These are phyloP conservation scores for Penicillium digitatum DNA, from an alignment of 2,329 filamentous ascomycete species.

Conservation along the genomic window DNA sequence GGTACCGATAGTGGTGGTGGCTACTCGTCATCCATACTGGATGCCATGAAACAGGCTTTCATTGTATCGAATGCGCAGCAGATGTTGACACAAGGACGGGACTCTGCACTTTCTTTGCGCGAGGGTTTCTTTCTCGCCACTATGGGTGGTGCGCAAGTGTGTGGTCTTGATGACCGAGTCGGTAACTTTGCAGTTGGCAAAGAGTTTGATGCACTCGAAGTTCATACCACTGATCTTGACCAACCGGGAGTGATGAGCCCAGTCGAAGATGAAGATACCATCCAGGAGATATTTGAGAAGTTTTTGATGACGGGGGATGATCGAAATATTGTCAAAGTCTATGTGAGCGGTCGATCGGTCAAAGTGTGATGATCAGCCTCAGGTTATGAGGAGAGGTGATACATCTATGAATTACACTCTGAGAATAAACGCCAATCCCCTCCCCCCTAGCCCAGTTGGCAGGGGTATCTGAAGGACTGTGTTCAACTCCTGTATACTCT, in stretches of 20 bases:
- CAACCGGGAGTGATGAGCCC: slow-evolving; percentile 50
- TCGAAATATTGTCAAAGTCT: slow-evolving; percentile 56
- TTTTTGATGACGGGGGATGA: slow-evolving; percentile 65
- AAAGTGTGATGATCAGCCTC: slow-evolving; percentile 14
- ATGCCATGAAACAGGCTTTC: slow-evolving; percentile 49
- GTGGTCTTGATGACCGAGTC: slow-evolving; percentile 51
- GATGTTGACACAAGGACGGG: slow-evolving; percentile 33
- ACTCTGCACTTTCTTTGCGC: slow-evolving; percentile 47
- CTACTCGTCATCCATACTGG: slow-evolving; percentile 55
- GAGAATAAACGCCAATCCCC: background rate
- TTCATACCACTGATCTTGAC: slow-evolving; percentile 39
- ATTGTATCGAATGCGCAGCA: slow-evolving; percentile 45
- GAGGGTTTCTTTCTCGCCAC: slow-evolving; percentile 61
- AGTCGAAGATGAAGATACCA: slow-evolving; percentile 49
- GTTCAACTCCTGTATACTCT: background rate
- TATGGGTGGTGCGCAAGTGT: slow-evolving; percentile 57
- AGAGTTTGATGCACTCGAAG: slow-evolving; percentile 58
- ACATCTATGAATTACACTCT: background rate
- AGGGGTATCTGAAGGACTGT: background rate
- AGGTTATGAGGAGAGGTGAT: background rate
- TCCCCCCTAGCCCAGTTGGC: background rate
- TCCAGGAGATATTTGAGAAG: slow-evolving; percentile 55
- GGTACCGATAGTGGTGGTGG: slow-evolving; percentile 64
- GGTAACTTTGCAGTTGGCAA: slow-evolving; percentile 58
- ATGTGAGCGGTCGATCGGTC: slow-evolving; percentile 47